Conservation (phyloP, 2,329 filamentous ascomycete genomes). For the Sclerotiophoma versabilis region DNA sequence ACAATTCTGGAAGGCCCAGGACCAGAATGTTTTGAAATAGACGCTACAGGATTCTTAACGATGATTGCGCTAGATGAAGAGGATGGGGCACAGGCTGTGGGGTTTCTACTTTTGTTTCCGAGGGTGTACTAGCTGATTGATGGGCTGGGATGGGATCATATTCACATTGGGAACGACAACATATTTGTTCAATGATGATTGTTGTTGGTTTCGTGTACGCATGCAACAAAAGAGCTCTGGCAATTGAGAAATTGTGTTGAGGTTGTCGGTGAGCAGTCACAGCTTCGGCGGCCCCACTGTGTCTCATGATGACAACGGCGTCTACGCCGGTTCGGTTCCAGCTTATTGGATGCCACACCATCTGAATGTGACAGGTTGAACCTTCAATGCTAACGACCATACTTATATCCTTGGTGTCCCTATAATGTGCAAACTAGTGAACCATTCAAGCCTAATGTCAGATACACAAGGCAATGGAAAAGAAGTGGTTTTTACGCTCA, state of each 20-base stretch:
- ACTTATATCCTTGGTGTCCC: too few relatives aligned
- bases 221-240: not conserved
- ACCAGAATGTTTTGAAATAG: not conserved
- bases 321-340: too few relatives aligned
- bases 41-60: not conserved
- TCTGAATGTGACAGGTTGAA: too few relatives aligned
- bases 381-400: too few relatives aligned
- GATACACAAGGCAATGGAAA: too few relatives aligned
- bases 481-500: too few relatives aligned
- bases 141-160: not conserved
- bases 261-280: too few relatives aligned
- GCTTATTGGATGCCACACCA: too few relatives aligned
- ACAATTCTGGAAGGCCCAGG: not conserved
- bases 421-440: too few relatives aligned
- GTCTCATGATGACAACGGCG: too few relatives aligned
- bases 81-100: not conserved
- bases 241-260: not conserved
- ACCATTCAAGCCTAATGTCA: too few relatives aligned
- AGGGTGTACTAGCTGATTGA: not conserved
- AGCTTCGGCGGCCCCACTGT: too few relatives aligned
- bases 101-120: not conserved
- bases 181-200: not conserved
- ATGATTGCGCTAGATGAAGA: not conserved
- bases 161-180: not conserved
- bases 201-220: not conserved